A percentile compares a stretch with the other conserved stretches of the same genome.
These are phyloP conservation scores for Pilatotrama ljubarskyi DNA, from an alignment of 768 basidiomycete species.

Conservation along the genomic window DNA sequence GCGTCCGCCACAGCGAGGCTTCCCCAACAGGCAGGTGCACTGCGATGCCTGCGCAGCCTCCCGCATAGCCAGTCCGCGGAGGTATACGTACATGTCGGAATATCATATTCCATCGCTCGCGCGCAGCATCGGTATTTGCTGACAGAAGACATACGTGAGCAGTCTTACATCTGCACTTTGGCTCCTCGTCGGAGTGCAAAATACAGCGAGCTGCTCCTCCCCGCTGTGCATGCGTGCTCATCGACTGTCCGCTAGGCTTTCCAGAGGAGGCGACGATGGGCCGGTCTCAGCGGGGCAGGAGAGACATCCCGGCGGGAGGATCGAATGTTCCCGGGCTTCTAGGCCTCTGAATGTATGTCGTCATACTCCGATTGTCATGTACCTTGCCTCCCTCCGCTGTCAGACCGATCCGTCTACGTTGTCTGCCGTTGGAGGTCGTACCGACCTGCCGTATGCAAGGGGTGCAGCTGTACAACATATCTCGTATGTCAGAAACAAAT, in stretches of 20 bases:
- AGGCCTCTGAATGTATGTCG: slow-evolving; percentile 2
- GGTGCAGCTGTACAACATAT: no score
- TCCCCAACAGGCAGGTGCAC: neutral
- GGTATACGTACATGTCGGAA: neutral
- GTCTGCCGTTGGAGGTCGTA: neutral
- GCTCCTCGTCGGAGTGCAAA: slow-evolving; percentile 3
- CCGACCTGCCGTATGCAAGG: neutral
- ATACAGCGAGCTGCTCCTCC: neutral
- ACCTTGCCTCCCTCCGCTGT: neutral
- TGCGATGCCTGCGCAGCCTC: neutral
- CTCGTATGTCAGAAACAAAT: no score
- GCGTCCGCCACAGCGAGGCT: neutral
- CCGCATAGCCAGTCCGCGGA: neutral
- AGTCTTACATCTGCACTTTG: neutral
- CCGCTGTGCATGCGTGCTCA: neutral
- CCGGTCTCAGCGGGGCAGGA: slow-evolving; percentile 6
- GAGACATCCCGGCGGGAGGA: neutral
- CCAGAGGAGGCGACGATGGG: neutral
- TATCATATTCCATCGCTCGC: neutral
- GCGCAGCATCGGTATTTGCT: slow-evolving; percentile 5
- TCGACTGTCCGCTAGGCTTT: neutral
- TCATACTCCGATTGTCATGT: slow-evolving; percentile 9
- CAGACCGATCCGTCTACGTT: neutral
- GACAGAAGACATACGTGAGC: slow-evolving; percentile 6
- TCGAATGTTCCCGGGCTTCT: slow-evolving; percentile 4